Base-by-base conservation (phyloP, 768 basidiomycete genomes). In the Amanita muscaria region DNA sequence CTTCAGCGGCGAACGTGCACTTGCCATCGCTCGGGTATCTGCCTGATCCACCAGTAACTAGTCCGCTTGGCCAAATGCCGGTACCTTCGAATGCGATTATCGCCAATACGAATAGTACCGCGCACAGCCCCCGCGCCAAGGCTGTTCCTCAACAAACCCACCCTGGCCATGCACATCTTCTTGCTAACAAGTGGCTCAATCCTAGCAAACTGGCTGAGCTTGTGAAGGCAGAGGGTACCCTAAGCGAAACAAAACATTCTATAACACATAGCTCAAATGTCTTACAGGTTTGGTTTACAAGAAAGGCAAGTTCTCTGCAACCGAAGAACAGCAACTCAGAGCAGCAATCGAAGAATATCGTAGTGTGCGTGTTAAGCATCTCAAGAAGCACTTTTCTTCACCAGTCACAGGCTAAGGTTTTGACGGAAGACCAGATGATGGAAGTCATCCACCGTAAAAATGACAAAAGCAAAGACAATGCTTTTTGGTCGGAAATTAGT, bases 401-500 rank as follows among this genome's bases (percentile, higher is more conserved):
- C 25, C 21, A 16, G 32, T 31, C 22, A 44, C 2, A 83, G 80
- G 60, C 59, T 42, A 76, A 74, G 46, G 64, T 67, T n/a, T 56
- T 88, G 27, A 57, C 64, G 3, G 63, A 74, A 18, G 74, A 77
- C 5, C 72, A 83, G 30, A 53, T 90, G 21, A 60, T 66, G 29
- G 74, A 77, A 14, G 63, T 85, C 22, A 81, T 89, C 18, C 89
- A 85, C 55, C 70, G 82, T 3, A 79, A 79, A 55, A 70, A 73
- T 36, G 75, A 74, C 43, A 78, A 76, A 51, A 65, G 67, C 36
- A 76, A 68, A 47, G 78, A 84, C 47, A 73, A 76, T 25, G 68
- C 71, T 5, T 90, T 91, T 56, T 90, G 88, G 87, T 70, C 76
- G 11, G 83, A 83, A 61, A 75, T 90, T 49, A 85, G 88, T 89